Evolutionary conservation across 495 filamentous ascomycete species (phyloP), one percentile per base, ranked within the genome.

Genomic region (Thozetella sp.): DNA sequence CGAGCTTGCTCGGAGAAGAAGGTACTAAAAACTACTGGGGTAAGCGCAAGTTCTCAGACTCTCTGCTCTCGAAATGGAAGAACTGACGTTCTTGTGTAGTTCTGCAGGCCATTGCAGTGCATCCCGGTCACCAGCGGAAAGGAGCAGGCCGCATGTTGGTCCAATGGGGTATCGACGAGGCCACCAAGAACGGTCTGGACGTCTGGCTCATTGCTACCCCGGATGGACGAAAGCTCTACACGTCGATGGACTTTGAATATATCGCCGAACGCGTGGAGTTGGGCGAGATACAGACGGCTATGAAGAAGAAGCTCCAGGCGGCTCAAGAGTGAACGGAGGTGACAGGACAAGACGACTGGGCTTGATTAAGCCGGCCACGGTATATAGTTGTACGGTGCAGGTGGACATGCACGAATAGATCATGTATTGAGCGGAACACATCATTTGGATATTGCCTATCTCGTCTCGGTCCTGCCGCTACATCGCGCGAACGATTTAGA

Each of bases 141-240:
- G 68, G 67, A 1, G 68, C 67, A 0, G 67, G 62, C 27, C 45
- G 51, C n/a, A 65, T 65, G 57, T 51, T 71, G 22, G 57, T 64
- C 24, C 58, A 51, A 50, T 64, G 63, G 56, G 62, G 57, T 1
- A 13, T 69, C 10, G 66, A 71, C 37, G 62, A 71, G 15, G 64
- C 68, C 0, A 58, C 40, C 15, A 56, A 48, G 51, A 57, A 61
- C 3, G 58, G 62, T 34, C 13, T 65, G 0, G 30, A 37, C 30
- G 30, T 37, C 6, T 37, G 30, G 30, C 30, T 37, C 6, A 37
- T 37, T 37, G 30, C 30, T 15, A 37, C 30, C 6, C 30, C 30
- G 6, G 30, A 6, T 6, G 30, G 30, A 6, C 30, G 30, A 15
- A 37, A 37, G 30, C 30, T 37, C 15, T 37, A 37, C 15, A 15